A percentile compares a stretch with the other conserved stretches of the same genome.
Evolutionary conservation across 305 asterid species (phyloP).

Genomic region (Solanum hybrid): DNA sequence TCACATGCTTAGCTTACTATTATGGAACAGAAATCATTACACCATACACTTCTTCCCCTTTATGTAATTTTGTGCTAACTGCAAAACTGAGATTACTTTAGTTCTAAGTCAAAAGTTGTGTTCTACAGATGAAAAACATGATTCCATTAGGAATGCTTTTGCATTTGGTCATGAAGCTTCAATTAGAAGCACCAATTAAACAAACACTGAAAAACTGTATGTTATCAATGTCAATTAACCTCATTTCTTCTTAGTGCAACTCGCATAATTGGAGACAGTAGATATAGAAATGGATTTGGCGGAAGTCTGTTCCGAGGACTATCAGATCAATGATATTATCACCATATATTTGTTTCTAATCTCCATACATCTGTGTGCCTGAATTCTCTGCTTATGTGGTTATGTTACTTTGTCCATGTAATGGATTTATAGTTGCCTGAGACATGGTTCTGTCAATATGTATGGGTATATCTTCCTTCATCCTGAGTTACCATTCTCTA

Average conservation of each 20-base stretch:
- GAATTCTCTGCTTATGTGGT: neutral
- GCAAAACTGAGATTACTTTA: neutral
- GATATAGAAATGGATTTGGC: neutral
- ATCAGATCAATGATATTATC: neutral
- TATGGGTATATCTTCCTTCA: neutral
- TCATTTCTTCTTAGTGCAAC: neutral
- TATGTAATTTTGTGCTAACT: neutral
- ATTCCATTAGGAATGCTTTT: neutral
- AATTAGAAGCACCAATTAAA: neutral
- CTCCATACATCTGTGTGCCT: constrained; percentile 5
- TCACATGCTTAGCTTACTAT: neutral
- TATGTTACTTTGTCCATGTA: neutral
- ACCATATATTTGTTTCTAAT: neutral
- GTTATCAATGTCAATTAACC: neutral
- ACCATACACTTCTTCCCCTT: neutral
- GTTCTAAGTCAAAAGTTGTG: neutral
- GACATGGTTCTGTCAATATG: neutral
- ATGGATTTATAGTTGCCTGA: neutral
- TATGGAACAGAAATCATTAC: neutral
- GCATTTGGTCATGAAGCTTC: neutral
- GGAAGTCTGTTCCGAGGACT: neutral
- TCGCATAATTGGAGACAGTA: neutral
- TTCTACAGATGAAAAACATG: neutral
- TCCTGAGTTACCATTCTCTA: neutral
- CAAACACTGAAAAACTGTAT: neutral